phyloP scores from a whole-genome alignment of 1,284 basidiomycete genomes.

The Termitomyces sp. region DNA sequence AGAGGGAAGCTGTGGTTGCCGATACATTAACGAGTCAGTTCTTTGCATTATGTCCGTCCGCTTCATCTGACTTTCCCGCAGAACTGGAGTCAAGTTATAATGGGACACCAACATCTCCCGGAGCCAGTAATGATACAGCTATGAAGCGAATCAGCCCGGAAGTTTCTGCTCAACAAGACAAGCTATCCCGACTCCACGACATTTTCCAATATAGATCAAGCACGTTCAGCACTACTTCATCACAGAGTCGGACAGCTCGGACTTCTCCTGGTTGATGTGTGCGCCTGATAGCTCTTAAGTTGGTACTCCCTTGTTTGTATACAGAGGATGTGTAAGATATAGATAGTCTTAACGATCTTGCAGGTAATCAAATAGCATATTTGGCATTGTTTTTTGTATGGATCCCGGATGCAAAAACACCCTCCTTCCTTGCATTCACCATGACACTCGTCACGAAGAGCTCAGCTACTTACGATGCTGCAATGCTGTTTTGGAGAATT shows the following conservation, averaged over 20 bases:
- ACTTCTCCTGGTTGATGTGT: conserved; percentile 10
- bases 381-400: conserved; percentile 12
- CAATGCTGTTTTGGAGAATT: conserved; percentile 74
- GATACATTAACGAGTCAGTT: conserved; percentile 72
- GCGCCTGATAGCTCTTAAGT: neutral
- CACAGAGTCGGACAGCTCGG: conserved; percentile 34
- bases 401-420: neutral
- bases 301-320: conserved; percentile 4
- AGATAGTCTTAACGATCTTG: conserved; percentile 1
- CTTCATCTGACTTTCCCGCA: conserved; percentile 24
- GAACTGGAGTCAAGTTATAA: conserved; percentile 61
- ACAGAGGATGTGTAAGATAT: conserved; percentile 11
- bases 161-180: conserved; percentile 49
- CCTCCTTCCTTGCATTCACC: neutral
- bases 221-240: conserved; percentile 58
- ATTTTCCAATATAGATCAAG: conserved; percentile 79
- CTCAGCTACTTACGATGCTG: conserved; percentile 51
- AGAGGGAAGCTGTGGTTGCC: conserved; percentile 69
- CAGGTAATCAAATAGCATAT: neutral
- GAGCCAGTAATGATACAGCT: conserved; percentile 19
- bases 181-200: conserved; percentile 68
- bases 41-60: conserved; percentile 2
- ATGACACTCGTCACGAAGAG: conserved; percentile 18
- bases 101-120: conserved; percentile 26
- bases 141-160: conserved; percentile 27